phyloP scores from a whole-genome alignment of 2,329 filamentous ascomycete genomes.

The Hypoxylon sp. region DNA sequence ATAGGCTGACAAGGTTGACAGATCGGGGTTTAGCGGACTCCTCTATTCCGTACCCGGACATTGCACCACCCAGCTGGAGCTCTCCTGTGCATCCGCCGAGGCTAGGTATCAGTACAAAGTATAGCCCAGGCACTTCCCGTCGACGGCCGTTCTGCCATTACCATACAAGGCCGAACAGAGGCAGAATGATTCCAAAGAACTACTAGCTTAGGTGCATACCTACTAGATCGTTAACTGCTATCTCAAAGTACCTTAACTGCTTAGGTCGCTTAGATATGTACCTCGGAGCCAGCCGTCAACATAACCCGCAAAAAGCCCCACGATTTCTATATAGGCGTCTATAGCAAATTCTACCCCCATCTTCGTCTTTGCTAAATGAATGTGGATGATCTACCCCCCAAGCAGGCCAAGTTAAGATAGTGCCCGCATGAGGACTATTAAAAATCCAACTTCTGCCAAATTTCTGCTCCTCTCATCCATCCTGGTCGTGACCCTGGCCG shows the following conservation, averaged over 20 bases:
- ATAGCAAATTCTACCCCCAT: neutral
- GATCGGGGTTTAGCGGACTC: conserved; percentile 11
- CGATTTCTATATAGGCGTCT: neutral
- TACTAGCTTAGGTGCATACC: too few species aligned
- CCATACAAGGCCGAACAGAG: too few species aligned
- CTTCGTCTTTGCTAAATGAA: neutral
- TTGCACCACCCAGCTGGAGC: conserved; percentile 1
- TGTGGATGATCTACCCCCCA: neutral
- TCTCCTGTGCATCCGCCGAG: conserved; percentile 8
- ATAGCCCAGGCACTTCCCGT: neutral
- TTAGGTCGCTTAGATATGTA: too few species aligned
- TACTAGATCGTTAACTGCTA: too few species aligned
- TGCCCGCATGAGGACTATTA: conserved; percentile 32
- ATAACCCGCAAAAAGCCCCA: too few species aligned
- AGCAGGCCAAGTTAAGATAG: neutral
- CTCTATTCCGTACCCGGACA: neutral
- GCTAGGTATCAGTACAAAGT: conserved; percentile 1
- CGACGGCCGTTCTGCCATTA: neutral
- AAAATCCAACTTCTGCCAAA: conserved; percentile 19
- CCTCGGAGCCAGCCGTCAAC: too few species aligned
- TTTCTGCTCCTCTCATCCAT: conserved; percentile 36
- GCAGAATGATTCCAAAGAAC: too few species aligned
- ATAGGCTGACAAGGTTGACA: too few species aligned
- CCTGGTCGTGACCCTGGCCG: conserved; percentile 41
- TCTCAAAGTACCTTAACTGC: too few species aligned